These are phyloP conservation scores for Salix viminalis DNA, from an alignment of 345 rosid genomes.

Conservation along the genomic window DNA sequence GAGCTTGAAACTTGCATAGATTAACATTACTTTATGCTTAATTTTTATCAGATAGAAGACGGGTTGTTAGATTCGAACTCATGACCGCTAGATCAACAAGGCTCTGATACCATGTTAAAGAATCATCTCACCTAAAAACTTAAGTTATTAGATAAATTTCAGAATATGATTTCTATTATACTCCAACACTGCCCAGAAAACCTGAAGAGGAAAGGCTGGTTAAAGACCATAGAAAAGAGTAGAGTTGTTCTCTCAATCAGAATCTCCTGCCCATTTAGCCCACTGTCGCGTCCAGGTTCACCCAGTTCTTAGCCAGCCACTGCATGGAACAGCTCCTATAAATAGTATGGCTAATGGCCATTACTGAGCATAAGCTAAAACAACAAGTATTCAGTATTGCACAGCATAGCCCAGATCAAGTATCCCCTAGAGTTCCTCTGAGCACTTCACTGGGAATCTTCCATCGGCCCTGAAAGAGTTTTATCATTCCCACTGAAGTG, in stretches of 20 bases:
- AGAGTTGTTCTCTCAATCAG: neutral
- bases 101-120: too few species aligned
- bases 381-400: neutral
- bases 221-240: neutral
- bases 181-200: neutral
- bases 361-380: neutral
- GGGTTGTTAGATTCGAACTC: too few species aligned
- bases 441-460: constrained; percentile 37
- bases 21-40: too few species aligned
- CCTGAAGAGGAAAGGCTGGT: constrained; percentile 5
- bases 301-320: neutral
- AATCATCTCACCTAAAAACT: too few species aligned
- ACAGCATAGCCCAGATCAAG: neutral
- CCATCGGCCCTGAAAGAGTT: neutral
- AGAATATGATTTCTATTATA: too few species aligned
- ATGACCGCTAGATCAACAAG: too few species aligned
- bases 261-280: neutral
- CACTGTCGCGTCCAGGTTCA: neutral
- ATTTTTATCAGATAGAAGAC: too few species aligned
- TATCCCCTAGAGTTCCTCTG: constrained; percentile 39
- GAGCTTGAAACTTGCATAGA: too few species aligned
- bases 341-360: neutral
- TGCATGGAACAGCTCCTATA: neutral
- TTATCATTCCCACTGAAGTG: constrained; percentile 38
- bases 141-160: too few species aligned